These are phyloP conservation scores for Nicotiana tabacum DNA, from an alignment of 257 asterid species.

Conservation along the genomic window DNA sequence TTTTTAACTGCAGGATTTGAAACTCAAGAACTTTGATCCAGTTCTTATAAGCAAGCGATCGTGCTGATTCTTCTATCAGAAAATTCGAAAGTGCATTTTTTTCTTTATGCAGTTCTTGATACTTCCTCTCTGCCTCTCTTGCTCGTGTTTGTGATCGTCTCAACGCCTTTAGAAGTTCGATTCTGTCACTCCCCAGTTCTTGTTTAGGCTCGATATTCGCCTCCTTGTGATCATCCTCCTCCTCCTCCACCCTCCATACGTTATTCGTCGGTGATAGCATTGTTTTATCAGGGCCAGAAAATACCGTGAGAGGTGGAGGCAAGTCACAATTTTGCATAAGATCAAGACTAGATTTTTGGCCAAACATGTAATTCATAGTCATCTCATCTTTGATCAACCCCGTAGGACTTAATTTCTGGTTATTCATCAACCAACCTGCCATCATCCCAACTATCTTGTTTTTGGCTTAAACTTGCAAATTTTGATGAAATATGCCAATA, in stretches of 20 bases:
- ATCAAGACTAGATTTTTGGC: slow-evolving; percentile 24
- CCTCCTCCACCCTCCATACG: background rate
- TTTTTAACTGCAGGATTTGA: slow-evolving; percentile 21
- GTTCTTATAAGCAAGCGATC: slow-evolving; percentile 35
- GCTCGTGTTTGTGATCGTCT: slow-evolving; percentile 61
- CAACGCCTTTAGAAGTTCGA: slow-evolving; percentile 51
- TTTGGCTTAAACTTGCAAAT: background rate
- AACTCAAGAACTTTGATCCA: slow-evolving; percentile 47
- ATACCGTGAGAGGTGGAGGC: slow-evolving; percentile 61
- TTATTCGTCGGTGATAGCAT: slow-evolving; percentile 18
- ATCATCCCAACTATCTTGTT: slow-evolving; percentile 9
- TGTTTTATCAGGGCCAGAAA: slow-evolving; percentile 27
- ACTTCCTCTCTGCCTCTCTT: slow-evolving; percentile 60
- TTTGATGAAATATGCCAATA: background rate
- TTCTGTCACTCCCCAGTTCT: slow-evolving; percentile 21
- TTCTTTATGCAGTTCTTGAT: slow-evolving; percentile 28
- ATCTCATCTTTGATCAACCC: slow-evolving; percentile 19
- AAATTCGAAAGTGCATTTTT: slow-evolving; percentile 31
- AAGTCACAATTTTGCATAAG: slow-evolving; percentile 66
- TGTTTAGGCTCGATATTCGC: background rate
- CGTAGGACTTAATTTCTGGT: slow-evolving; percentile 15
- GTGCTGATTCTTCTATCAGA: slow-evolving; percentile 38
- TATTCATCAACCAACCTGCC: slow-evolving; percentile 25
- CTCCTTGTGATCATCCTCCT: slow-evolving; percentile 15
- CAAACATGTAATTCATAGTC: slow-evolving; percentile 6